phyloP scores from a whole-genome alignment of 1,284 basidiomycete genomes.

The Volvariella volvacea region DNA sequence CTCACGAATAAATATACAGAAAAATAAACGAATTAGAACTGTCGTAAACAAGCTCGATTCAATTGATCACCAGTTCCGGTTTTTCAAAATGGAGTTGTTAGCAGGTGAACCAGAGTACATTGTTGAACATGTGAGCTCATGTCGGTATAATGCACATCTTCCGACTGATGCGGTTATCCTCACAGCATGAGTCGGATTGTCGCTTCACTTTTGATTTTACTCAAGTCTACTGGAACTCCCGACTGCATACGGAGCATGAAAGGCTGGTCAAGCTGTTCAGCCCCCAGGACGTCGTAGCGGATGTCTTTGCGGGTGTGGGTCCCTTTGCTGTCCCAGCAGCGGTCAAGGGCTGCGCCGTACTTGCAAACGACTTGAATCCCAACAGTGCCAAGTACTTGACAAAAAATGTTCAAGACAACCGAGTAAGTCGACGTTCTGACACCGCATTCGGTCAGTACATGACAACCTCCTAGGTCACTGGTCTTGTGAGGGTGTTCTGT shows the following conservation, averaged over 20 bases:
- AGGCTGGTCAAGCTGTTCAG: constrained; percentile 71
- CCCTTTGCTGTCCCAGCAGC: constrained; percentile 94
- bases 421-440: constrained; percentile 36
- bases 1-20: constrained; percentile 39
- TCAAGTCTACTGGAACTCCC: constrained; percentile 97
- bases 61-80: constrained; percentile 85
- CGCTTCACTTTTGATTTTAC: constrained; percentile 93
- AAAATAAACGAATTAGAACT: constrained; percentile 76
- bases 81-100: constrained; percentile 96
- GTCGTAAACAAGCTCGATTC: constrained; percentile 94
- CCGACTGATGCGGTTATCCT: not conserved
- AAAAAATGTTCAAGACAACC: constrained; percentile 72
- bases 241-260: constrained; percentile 87
- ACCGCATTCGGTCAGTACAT: not conserved
- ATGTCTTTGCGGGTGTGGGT: constrained; percentile 97
- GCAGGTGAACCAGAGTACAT: constrained; percentile 85
- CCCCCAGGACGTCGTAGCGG: constrained; percentile 74
- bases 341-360: constrained; percentile 81
- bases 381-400: constrained; percentile 73
- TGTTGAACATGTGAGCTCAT: constrained; percentile 70
- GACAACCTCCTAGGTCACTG: constrained; percentile 46
- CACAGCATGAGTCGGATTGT: constrained; percentile 78
- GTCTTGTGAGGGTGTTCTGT: constrained; percentile 64
- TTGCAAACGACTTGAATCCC: constrained; percentile 96
- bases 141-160: not conserved